Conservation (phyloP, 2,329 filamentous ascomycete genomes). For the Domatiomyces globalis region DNA sequence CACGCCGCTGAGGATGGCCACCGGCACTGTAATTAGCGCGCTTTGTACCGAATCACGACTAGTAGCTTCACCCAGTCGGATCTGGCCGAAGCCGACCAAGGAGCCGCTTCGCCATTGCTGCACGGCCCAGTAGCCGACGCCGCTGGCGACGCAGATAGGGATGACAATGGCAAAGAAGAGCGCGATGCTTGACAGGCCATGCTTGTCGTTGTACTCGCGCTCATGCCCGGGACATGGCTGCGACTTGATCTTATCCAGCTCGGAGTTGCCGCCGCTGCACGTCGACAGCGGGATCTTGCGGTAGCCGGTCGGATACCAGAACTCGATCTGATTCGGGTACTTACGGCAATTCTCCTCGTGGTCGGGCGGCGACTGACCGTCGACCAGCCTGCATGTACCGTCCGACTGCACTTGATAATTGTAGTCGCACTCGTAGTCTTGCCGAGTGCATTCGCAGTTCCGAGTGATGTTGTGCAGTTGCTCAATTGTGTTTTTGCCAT, state of each 20-base stretch:
- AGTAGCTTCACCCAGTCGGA: conserved; percentile 61
- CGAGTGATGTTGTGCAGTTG: conserved; percentile 49
- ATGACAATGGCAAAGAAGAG: conserved; percentile 77
- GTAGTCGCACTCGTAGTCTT: conserved; percentile 93
- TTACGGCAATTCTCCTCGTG: conserved; percentile 43
- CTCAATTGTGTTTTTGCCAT: conserved; percentile 48
- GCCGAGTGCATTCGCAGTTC: conserved; percentile 70
- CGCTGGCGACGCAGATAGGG: conserved; percentile 56
- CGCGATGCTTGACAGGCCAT: conserved; percentile 53
- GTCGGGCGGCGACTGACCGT: conserved; percentile 53
- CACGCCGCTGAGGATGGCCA: conserved; percentile 65
- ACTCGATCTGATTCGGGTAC: conserved; percentile 59
- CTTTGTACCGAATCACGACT: conserved; percentile 40
- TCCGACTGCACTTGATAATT: conserved; percentile 74
- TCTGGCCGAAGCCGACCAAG: conserved; percentile 73
- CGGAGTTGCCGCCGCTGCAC: conserved; percentile 54
- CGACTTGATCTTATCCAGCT: conserved; percentile 54
- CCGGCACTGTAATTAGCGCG: conserved; percentile 67
- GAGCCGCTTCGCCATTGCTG: conserved; percentile 49
- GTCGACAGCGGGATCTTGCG: conserved; percentile 81
- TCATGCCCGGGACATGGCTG: conserved; percentile 65
- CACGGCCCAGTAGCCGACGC: conserved; percentile 60
- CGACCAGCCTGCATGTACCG: conserved; percentile 62
- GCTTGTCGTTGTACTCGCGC: conserved; percentile 64
- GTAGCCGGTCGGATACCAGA: conserved; percentile 75